Evolutionary conservation across 805 yeast species (phyloP), one percentile per base, ranked within the genome.

Genomic region (Monosporozyma aerobia): DNA sequence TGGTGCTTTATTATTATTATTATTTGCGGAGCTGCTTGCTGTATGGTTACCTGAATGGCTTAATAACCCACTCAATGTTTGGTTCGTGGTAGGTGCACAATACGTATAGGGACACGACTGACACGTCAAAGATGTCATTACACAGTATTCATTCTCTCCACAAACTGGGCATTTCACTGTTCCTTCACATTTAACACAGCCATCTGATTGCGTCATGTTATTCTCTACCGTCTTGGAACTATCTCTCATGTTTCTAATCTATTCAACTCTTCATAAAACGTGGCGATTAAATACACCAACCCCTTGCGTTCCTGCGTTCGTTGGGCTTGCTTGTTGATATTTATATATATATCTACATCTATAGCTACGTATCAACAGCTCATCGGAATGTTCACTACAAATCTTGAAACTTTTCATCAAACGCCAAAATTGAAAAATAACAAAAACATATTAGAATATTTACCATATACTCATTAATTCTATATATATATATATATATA

Each of bases 111-210:
- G 79, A 63, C 92, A 85, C 48, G 70, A 52, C 2, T 65, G 51
- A 63, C 90, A 85, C 0, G 87, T 74, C 56, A 77, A 81, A 0
- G 78, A 68, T 0, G 85, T 74, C 59, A 77, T 65, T 2, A 70
- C 73, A 65, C 92, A 85, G 58, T 71, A 71, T 62, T 82, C 79
- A 56, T 75, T 76, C 13, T 59, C 61, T 0, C 67, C 68, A 65
- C 90, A 85, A 7, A 55, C 55, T 3, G 87, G 89, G 66, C 87
- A 82, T 3, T 67, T 50, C 9, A 76, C 78, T 1, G 66, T 54
- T 0, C 60, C 54, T 0, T 74, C 58, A 52, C 81, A 77, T 0
- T 58, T 50, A 3, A 76, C 75, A 63, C 80, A 76, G 0, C 76
- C 76, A 37, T 48, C 55, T 6, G 56, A 41, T 7, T n/a, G 35